Base-by-base conservation (phyloP, 306 rosid genomes). In the Gleditsia sinensis region DNA sequence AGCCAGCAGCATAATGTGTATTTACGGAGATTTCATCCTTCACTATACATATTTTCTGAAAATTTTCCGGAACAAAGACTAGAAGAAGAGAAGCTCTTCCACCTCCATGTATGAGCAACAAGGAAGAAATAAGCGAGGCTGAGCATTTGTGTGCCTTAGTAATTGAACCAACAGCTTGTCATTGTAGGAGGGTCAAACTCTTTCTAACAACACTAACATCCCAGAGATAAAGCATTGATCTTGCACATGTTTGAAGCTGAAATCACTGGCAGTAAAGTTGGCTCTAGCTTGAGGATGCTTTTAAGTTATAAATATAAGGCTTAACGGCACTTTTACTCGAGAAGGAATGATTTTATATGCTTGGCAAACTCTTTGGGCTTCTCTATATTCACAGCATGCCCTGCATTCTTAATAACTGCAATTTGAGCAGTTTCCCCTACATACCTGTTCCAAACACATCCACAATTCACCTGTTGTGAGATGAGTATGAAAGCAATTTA, bases 321-420 rank as follows among this genome's bases (percentile, higher is more conserved):
- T n/a, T n/a, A n/a, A n/a, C n/a, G n/a, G n/a, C n/a, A n/a, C 21
- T 24, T 17, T 45, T 77, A 6, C 78, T 70, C 81, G 24, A 72
- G 30, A 23, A 89, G 89, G 73, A 89, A 89, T 6, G 83, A 33
- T 43, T 86, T 86, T 36, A 89, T 27, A 66, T 86, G 84, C 55
- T 49, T 86, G 9, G 33, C 67, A 76, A 89, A 85, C 67, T 86
- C 91, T 70, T 71, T 85, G 11, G 91, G 63, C 84, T 87, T 79
- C 54, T 89, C 94, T 32, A 83, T 0, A 79, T 86, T 87, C 62
- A 89, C 75, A 19, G 89, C 89, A 81, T 89, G 94, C 43, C 94
- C 94, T 78, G 91, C 94, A 34, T 87, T 75, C 82, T 89, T 83
- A 27, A 89, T 79, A 8, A 85, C 43, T 49, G 28, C 86, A 23